phyloP scores from a whole-genome alignment of 1,139 yeast species.

The Blastobotrys serpentis region DNA sequence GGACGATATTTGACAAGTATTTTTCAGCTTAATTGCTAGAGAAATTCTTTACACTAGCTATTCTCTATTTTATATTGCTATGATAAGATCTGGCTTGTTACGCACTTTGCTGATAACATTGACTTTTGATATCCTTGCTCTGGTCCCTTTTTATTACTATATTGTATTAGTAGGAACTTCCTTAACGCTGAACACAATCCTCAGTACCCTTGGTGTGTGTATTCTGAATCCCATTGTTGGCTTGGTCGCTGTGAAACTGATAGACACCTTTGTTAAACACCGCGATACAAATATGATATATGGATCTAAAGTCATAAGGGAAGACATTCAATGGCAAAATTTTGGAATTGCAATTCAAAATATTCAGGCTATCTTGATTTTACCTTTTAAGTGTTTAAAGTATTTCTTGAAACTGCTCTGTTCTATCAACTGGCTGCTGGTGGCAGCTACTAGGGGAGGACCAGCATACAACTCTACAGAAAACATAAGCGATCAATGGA shows the following conservation, averaged over 20 bases:
- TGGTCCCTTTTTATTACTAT: background rate
- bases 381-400: background rate
- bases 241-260: background rate
- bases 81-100: background rate
- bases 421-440: background rate
- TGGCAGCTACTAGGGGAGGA: no score
- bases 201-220: background rate
- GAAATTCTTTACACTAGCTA: no score
- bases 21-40: no score
- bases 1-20: no score
- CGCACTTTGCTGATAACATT: background rate
- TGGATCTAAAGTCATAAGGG: no score
- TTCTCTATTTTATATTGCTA: no score
- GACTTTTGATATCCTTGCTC: background rate
- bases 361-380: background rate
- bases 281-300: background rate
- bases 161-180: background rate
- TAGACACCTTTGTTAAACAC: background rate
- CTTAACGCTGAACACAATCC: background rate
- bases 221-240: background rate
- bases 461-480: no score
- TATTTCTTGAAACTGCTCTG: background rate
- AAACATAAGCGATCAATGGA: no score
- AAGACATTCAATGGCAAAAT: no score
- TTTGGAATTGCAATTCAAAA: background rate